Conservation (phyloP, 2,329 filamentous ascomycete species). For the Ophioceras dolichostomum region DNA sequence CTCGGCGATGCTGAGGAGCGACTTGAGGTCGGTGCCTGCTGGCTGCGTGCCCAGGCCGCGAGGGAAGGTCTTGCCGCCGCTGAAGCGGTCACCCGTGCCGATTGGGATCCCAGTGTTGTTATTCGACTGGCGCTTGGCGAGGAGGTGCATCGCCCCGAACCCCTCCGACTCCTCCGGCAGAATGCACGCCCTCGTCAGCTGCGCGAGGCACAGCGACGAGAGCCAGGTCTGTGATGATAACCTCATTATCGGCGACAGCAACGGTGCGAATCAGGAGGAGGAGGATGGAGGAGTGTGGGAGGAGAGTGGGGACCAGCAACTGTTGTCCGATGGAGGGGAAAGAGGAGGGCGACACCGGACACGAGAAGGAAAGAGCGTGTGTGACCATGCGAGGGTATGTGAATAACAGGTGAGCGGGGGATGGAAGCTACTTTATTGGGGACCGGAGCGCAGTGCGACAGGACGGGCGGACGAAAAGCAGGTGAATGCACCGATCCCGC, state of each 20-base stretch:
- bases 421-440: no score
- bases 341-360: no score
- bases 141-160: neutral
- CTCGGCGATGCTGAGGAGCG: constrained; percentile 31
- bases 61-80: constrained; percentile 22
- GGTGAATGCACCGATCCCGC: no score
- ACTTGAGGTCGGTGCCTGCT: constrained; percentile 20
- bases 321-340: no score
- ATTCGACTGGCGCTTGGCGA: constrained; percentile 5
- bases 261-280: no score
- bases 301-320: no score
- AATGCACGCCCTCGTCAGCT: constrained; percentile 16
- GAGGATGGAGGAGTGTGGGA: neutral
- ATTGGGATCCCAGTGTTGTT: constrained; percentile 18
- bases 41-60: constrained; percentile 24
- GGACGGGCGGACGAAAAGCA: no score
- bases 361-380: no score
- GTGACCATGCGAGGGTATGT: no score
- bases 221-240: constrained; percentile 1
- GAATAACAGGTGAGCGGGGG: no score
- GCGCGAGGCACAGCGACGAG: constrained; percentile 2
- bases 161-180: constrained; percentile 20
- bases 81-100: constrained; percentile 29
- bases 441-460: no score
- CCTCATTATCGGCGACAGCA: constrained; percentile 1